phyloP scores from a whole-genome alignment of 257 asterid species.

The Solanum pinnatisectum region DNA sequence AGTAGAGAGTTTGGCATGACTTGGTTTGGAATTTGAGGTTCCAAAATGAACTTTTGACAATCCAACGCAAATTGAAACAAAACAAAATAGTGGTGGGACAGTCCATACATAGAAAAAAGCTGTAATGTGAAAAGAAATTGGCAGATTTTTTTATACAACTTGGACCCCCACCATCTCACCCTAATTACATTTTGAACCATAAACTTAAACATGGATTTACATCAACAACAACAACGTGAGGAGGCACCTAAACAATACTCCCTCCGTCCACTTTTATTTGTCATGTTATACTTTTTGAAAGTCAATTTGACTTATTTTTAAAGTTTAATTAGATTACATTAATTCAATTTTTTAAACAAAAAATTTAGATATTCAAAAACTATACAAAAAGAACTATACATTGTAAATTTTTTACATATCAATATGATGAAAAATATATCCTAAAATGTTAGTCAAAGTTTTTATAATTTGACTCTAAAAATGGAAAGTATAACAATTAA shows the following conservation, averaged over 20 bases:
- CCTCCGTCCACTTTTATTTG: no score
- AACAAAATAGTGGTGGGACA: constrained; percentile 12
- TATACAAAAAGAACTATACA: no score
- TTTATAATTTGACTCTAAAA: no score
- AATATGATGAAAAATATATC: no score
- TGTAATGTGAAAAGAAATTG: constrained; percentile 16
- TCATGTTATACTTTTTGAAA: no score
- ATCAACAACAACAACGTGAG: neutral
- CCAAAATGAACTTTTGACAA: constrained; percentile 1
- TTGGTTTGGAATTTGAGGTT: neutral
- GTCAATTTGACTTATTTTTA: no score
- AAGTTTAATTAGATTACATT: no score
- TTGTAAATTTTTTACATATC: no score
- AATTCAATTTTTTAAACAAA: no score
- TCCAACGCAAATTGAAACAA: constrained; percentile 4
- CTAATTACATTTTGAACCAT: neutral
- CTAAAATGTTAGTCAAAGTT: no score
- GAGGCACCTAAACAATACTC: neutral
- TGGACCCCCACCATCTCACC: neutral
- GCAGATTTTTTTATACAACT: neutral
- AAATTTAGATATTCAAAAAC: no score
- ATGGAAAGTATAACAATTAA: no score
- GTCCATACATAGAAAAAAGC: constrained; percentile 7
- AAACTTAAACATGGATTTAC: neutral
- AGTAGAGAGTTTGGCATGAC: neutral